Evolutionary conservation across 805 yeast species (phyloP).

Genomic region (Candida pseudoglaebosa): DNA sequence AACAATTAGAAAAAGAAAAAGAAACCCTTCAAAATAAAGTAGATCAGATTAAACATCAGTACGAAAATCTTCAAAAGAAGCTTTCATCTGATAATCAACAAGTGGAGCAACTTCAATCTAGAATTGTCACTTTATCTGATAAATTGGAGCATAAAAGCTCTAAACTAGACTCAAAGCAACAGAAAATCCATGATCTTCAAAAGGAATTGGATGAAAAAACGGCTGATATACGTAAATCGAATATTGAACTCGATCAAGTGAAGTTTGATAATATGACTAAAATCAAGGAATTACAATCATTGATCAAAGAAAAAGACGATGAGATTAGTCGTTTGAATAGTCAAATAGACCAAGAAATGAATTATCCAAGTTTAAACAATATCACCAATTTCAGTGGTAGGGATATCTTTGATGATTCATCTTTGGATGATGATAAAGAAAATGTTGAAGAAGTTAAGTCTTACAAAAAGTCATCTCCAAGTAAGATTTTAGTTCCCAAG

Average conservation of each 20-base stretch:
- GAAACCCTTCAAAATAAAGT: no score
- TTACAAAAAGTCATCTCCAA: slow-evolving; percentile 3
- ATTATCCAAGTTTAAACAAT: slow-evolving; percentile 1
- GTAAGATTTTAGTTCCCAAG: slow-evolving; percentile 2
- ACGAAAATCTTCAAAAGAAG: background rate
- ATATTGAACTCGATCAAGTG: background rate
- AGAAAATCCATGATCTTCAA: slow-evolving; percentile 4
- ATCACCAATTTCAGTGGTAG: background rate
- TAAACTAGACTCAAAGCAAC: slow-evolving; percentile 1
- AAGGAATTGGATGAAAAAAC: slow-evolving; percentile 1
- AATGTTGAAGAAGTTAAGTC: background rate
- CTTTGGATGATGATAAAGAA: slow-evolving; percentile 1
- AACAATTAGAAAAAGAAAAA: slow-evolving; percentile 1
- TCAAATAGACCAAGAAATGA: background rate
- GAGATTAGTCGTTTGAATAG: slow-evolving; percentile 4
- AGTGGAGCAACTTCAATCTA: slow-evolving; percentile 6
- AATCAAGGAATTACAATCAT: slow-evolving; percentile 3
- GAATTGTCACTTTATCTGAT: background rate
- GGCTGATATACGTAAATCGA: background rate
- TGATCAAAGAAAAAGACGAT: slow-evolving; percentile 2
- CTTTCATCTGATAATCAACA: background rate
- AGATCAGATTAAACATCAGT: slow-evolving; percentile 4
- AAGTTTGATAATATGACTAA: background rate
- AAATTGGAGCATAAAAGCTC: slow-evolving; percentile 1
- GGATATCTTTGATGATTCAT: slow-evolving; percentile 2